phyloP scores from a whole-genome alignment of 2,329 filamentous ascomycete species.

The Epicoccum nigrum region DNA sequence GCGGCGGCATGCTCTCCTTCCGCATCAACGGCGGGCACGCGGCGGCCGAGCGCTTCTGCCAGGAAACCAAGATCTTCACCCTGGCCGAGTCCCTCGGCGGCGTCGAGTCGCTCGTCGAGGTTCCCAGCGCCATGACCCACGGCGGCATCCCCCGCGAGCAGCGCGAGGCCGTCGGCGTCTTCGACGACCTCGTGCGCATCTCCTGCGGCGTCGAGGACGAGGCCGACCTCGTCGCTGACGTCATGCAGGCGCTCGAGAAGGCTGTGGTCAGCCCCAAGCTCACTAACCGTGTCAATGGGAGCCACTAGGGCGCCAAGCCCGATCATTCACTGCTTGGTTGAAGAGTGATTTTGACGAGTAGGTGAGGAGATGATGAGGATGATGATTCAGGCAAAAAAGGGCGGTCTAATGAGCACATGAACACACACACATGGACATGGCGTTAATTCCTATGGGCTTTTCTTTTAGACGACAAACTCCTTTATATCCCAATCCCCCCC shows the following conservation, averaged over 20 bases:
- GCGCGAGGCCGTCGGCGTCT: conserved; percentile 91
- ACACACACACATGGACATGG: conserved; percentile 12
- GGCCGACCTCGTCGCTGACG: conserved; percentile 81
- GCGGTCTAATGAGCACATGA: conserved; percentile 19
- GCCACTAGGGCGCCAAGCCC: not conserved
- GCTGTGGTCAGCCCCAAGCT: conserved; percentile 64
- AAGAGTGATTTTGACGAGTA: not conserved
- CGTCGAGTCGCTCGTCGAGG: conserved; percentile 88
- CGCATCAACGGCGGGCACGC: conserved; percentile 84
- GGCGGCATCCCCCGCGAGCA: conserved; percentile 90
- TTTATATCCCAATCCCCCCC: conserved; percentile 20
- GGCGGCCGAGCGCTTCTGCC: conserved; percentile 91
- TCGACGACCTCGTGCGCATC: conserved; percentile 89
- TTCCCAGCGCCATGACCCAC: conserved; percentile 96
- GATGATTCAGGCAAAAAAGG: conserved; percentile 13
- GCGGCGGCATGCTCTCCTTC: conserved; percentile 97
- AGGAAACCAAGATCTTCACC: conserved; percentile 86
- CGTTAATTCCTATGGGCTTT: conserved; percentile 17
- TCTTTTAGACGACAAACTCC: conserved; percentile 23
- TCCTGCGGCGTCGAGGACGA: conserved; percentile 95
- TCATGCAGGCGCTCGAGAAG: conserved; percentile 80
- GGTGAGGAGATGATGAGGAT: not conserved
- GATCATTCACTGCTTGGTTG: too few relatives aligned
- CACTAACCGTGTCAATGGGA: conserved; percentile 20
- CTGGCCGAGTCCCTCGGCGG: conserved; percentile 91